Evolutionary conservation across 495 filamentous ascomycete species (phyloP).

Genomic region (Penicillium psychrofluorescens): DNA sequence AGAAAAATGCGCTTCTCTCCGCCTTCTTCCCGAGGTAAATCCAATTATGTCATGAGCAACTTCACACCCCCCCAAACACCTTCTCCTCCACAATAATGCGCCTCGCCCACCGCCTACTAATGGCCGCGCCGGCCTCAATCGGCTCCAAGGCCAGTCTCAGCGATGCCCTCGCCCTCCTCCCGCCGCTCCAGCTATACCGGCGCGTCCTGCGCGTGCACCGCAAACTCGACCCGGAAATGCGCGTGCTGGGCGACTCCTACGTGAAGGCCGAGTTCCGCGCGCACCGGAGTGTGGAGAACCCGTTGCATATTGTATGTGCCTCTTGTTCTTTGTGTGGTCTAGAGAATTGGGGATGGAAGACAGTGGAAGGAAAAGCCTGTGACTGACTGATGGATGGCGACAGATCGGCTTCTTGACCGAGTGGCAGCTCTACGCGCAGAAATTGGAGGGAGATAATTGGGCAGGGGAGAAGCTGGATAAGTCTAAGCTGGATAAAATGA

Average conservation of each 20-base stretch:
- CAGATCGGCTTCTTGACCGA: conserved; percentile 93
- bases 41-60: conserved; percentile 22
- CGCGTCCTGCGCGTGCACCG: conserved; percentile 81
- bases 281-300: conserved; percentile 79
- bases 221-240: conserved; percentile 64
- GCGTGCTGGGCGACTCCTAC: conserved; percentile 82
- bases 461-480: conserved; percentile 68
- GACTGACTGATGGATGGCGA: conserved; percentile 5
- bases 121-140: conserved; percentile 39
- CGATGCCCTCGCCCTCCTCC: conserved; percentile 70
- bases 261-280: conserved; percentile 85
- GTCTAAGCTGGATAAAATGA: conserved; percentile 85
- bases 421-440: conserved; percentile 93
- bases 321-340: not conserved
- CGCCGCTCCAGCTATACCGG: conserved; percentile 85
- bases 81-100: conserved; percentile 21
- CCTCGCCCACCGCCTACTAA: conserved; percentile 28
- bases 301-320: conserved; percentile 71
- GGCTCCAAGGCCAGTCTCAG: conserved; percentile 44
- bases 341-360: not conserved
- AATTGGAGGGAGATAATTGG: conserved; percentile 81
- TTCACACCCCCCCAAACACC: conserved; percentile 1
- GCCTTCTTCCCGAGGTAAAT: conserved; percentile 14
- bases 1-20: conserved; percentile 9
- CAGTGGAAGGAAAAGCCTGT: not conserved